Evolutionary conservation across 1,284 basidiomycete genomes (phyloP), one percentile per base, ranked within the genome.

Genomic region (Hypsizygus ulmarius): DNA sequence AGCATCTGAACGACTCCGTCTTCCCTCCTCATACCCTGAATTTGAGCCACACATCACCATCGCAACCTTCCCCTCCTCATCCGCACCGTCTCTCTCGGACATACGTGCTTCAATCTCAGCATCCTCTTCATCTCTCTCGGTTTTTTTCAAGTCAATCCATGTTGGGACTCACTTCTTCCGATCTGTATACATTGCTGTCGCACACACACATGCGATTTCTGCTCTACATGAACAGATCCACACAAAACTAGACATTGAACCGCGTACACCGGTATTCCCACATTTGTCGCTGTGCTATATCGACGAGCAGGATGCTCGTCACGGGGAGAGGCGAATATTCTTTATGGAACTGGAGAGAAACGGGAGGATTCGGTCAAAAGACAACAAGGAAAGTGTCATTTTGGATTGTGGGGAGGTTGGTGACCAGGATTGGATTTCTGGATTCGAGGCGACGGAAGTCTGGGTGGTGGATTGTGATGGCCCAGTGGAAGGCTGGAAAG

Each of bases 211-310:
- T 1, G 75, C 69, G 18, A 67, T 90, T 16, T 52, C 62, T 11
- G 59, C 58, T n/a, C 62, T 89, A 30, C 82, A 82, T 53, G 60
- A 57, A 12, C 59, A 69, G 14, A 67, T 89, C 8, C 70, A 75
- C 51, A 56, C 58, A 3, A 58, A 58, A 11, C 64, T 87, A 29
- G 68, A 66, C 3, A 55, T 74, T 12, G 62, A 70, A 21, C 70
- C 75, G 0, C 58, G 59, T 3, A 79, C 79, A 1, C 82, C 84
- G 0, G 64, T 69, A 30, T 81, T 79, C 52, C 82, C 86, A 10
- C 87, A 90, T 61, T 53, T 87, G 54, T 90, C 87, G 30, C 52
- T 90, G 51, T 81, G 77, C 55, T 90, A 90, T 59, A 79, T 89
- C 51, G 72, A 70, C 21, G 79, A 87, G 45, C 69, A 72, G 19